A percentile compares a stretch with the other conserved stretches of the same genome.
Conservation (phyloP, 352 stramenopile genomes). For the Thalassiosira ordinaria region DNA sequence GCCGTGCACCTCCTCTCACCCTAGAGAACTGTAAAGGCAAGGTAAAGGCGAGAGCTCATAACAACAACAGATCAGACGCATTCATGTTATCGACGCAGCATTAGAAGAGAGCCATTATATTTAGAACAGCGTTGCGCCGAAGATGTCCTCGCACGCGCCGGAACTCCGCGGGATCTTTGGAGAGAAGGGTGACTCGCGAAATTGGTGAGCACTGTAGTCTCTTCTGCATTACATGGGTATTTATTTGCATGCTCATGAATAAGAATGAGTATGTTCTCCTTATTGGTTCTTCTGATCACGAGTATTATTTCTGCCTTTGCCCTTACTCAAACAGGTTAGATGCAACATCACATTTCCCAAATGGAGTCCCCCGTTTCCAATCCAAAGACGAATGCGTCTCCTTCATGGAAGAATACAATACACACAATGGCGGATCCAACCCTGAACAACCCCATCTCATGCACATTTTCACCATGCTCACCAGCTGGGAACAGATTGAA, state of each 20-base stretch:
- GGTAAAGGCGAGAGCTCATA: too few species aligned
- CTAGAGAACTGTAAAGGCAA: too few species aligned
- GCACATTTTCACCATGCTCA: constrained; percentile 86
- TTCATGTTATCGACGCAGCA: too few species aligned
- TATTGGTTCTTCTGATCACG: not conserved
- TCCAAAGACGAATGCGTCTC: constrained; percentile 70
- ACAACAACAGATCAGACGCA: not conserved
- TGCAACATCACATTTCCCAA: constrained; percentile 77
- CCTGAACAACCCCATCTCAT: constrained; percentile 80
- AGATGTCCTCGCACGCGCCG: constrained; percentile 18
- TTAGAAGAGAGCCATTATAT: too few species aligned
- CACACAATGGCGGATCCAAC: constrained; percentile 77
- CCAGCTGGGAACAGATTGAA: constrained; percentile 84
- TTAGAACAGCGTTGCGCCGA: too few species aligned
- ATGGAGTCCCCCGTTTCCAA: constrained; percentile 84
- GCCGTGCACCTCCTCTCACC: too few species aligned
- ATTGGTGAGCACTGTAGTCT: constrained; percentile 63
- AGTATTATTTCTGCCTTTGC: too few species aligned
- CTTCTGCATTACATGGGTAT: too few species aligned
- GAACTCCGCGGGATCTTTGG: constrained; percentile 84
- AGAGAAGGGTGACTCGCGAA: constrained; percentile 74
- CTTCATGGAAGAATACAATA: constrained; percentile 85
- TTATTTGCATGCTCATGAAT: too few species aligned
- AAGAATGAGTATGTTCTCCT: not conserved
- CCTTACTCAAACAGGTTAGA: constrained; percentile 63